Evolutionary conservation across 2,329 filamentous ascomycete species (phyloP), one percentile per base, ranked within the genome.

Genomic region (Fusarium poae): DNA sequence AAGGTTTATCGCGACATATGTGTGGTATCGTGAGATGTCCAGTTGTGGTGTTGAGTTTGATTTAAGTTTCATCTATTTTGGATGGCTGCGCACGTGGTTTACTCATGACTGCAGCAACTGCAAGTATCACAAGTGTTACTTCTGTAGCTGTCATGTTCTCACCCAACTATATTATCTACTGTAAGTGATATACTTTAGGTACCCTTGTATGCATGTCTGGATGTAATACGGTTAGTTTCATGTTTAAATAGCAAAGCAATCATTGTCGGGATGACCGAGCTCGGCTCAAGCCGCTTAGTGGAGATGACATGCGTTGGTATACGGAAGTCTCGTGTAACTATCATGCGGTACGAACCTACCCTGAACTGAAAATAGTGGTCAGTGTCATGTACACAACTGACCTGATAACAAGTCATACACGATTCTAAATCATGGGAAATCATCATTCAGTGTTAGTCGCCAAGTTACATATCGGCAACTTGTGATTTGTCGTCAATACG

Each of bases 401-500:
- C 15, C 15, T 12, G 18, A 25, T 32, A 16, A 9, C 10, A 20
- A 27, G 23, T 27, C 21, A 21, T 10, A 9, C 12, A 48, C 23
- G 30, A 54, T 9, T 46, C 10, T n/a, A 21, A 20, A 49, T 46
- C 59, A 62, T 30, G 12, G 29, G 56, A 23, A 29, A 39, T 13
- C 10, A 13, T 61, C 21, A 50, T 37, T 29, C 29, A 15, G 8
- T 46, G 8, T 23, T 42, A 21, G 16, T 37, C 11, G 15, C 8
- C 18, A 34, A 16, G 21, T 20, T 32, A 10, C 15, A 2, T 6
- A 20, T 6, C 6, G 12, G 20, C 29, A n/a, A 39, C 39, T 42
- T 39, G 35, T 58, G 61, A 57, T 16, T 34, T 44, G 45, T 34
- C 37, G 8, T 58, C n/a, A 44, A 29, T 18, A 21, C 6, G 25